A percentile compares a stretch with the other conserved stretches of the same genome.
phyloP scores from a whole-genome alignment of 2,329 filamentous ascomycete genomes.

The Onygenales sp. region DNA sequence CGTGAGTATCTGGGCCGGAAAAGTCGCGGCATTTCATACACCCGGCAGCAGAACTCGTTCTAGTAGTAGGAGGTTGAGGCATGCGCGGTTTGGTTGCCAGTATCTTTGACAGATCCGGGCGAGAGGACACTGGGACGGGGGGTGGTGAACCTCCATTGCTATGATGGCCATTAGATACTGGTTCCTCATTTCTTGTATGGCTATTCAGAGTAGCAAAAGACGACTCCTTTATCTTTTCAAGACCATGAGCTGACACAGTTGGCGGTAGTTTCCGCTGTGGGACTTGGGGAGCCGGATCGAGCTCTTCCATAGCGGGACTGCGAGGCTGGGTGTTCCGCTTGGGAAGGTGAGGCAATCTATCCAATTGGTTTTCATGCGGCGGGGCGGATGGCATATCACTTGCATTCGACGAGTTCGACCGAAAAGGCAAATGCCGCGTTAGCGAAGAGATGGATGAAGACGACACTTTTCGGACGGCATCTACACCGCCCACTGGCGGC shows the following conservation, averaged over 20 bases:
- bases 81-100: slow-evolving; percentile 42
- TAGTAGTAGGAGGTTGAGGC: slow-evolving; percentile 1
- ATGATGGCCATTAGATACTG: slow-evolving; percentile 12
- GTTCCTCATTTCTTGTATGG: slow-evolving; percentile 7
- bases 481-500: neutral
- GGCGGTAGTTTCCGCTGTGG: slow-evolving; percentile 23
- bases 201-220: slow-evolving; percentile 32
- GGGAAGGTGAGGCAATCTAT: slow-evolving; percentile 1
- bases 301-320: slow-evolving; percentile 7
- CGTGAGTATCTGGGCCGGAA: slow-evolving; percentile 67
- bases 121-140: slow-evolving; percentile 45
- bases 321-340: slow-evolving; percentile 5
- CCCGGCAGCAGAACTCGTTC: neutral
- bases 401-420: neutral
- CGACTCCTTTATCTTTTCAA: slow-evolving; percentile 31
- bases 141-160: slow-evolving; percentile 24
- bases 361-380: neutral
- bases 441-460: neutral
- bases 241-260: slow-evolving; percentile 22
- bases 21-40: slow-evolving; percentile 86
- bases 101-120: slow-evolving; percentile 49
- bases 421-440: neutral
- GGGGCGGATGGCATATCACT: neutral
- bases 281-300: slow-evolving; percentile 5
- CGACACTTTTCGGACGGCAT: neutral